Base-by-base conservation (phyloP, 2,329 filamentous ascomycete genomes). In the Fusarium begoniae region DNA sequence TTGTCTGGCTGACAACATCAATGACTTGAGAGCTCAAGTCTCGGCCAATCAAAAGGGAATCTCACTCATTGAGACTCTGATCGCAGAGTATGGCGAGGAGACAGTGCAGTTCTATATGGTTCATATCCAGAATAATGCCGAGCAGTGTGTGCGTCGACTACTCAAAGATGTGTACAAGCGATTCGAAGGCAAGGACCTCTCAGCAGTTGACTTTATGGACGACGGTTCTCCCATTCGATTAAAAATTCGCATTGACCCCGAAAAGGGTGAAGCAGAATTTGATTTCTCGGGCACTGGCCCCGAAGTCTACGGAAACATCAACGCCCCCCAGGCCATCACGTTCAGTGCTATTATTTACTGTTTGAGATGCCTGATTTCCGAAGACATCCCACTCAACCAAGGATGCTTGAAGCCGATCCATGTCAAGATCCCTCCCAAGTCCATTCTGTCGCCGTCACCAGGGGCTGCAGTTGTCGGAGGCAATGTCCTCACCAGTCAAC, bases 281-380 rank as follows among this genome's bases (percentile, higher is more conserved):
- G 93, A 96, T 79, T 96, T 96, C 80, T 87, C 85, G 1, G 94
- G 94, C 26, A 96, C 94, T 0, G 94, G 94, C 0, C 90, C 92
- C 0, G 93, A 96, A 81, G 92, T 94, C 2, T 94, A 94, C 76
- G 93, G 89, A 37, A 95, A 95, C 76, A 92, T 92, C 81, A 96
- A 96, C 78, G 93, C 94, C 0, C 94, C 94, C 0, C 89, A 94
- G 81, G 94, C 94, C 7, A 93, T 96, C 54, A 95, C 93, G 0
- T 94, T 93, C 83, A 93, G 90, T 12, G 94, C 94, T n/a, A 95
- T 96, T 74, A 96, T 96, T 73, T 96, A 96, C 85, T 96, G 93
- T 76, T 85, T 96, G 22, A 89, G 94, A 32, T 94, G 91, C 76
- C 86, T 96, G 63, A 95, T 96, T 73, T 92, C 89, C 14, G 90